Percentiles rank a stretch among this genome's conserved stretches.
These are phyloP conservation scores for Coniochaeta sp. DNA, from an alignment of 2,329 filamentous ascomycete species.

Conservation along the genomic window DNA sequence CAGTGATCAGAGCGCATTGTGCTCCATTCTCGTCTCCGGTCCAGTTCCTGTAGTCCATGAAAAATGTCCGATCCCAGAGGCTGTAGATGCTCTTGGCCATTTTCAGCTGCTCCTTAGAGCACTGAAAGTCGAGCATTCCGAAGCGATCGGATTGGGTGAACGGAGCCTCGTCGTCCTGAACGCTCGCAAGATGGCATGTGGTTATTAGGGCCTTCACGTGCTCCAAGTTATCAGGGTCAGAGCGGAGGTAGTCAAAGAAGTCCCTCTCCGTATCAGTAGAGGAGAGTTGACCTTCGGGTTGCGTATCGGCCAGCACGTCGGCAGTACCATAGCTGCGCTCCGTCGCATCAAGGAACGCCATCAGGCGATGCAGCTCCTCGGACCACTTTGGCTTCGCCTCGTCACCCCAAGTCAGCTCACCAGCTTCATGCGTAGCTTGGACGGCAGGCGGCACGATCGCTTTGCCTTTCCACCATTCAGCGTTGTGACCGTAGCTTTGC, in stretches of 20 bases:
- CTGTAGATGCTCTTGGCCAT: constrained; percentile 10
- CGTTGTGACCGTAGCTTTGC: constrained; percentile 44
- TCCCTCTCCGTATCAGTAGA: constrained; percentile 28
- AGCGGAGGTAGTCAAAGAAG: constrained; percentile 33
- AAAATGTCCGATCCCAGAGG: constrained; percentile 12
- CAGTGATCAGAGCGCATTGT: constrained; percentile 10
- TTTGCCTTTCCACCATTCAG: constrained; percentile 55
- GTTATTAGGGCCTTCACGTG: constrained; percentile 5
- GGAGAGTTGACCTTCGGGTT: constrained; percentile 21
- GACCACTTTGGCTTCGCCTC: constrained; percentile 28
- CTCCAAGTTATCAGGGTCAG: neutral
- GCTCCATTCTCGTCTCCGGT: constrained; percentile 5
- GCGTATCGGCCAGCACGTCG: constrained; percentile 33
- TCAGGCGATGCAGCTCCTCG: constrained; percentile 52
- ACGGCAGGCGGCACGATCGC: constrained; percentile 35
- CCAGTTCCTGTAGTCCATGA: constrained; percentile 7
- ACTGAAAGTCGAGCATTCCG: constrained; percentile 9
- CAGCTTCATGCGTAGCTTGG: constrained; percentile 21
- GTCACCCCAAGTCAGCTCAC: constrained; percentile 22
- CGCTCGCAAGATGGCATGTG: constrained; percentile 6
- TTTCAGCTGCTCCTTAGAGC: constrained; percentile 5
- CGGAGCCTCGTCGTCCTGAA: neutral
- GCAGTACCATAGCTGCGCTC: constrained; percentile 52
- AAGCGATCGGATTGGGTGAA: constrained; percentile 2
- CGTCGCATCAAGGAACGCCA: constrained; percentile 55